A percentile compares a stretch with the other conserved stretches of the same genome.
Conservation (phyloP, 2,329 filamentous ascomycete species). For the Septoria petroselini region DNA sequence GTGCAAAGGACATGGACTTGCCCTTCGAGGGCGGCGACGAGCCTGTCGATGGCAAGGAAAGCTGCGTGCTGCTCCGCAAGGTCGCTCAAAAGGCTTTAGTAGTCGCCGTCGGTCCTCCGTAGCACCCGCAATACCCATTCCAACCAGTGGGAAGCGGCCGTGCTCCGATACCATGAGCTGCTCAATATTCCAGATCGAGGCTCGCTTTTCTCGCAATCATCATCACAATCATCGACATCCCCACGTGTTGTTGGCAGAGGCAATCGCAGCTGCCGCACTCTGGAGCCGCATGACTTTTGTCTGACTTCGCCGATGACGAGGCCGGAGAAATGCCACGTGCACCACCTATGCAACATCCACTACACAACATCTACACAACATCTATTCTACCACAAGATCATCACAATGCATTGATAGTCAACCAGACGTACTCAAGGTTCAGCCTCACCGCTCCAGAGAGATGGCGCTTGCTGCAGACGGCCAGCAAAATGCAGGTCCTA, state of each 20-base stretch:
- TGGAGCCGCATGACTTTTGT: neutral
- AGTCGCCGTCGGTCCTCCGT: constrained; percentile 14
- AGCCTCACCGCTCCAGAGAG: constrained; percentile 6
- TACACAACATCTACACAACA: too few species aligned
- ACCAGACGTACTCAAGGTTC: constrained; percentile 2
- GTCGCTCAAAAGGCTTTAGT: constrained; percentile 14
- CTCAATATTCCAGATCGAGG: constrained; percentile 1
- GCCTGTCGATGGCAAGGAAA: constrained; percentile 2
- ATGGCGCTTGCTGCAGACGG: neutral
- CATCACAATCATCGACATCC: neutral
- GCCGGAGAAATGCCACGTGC: too few species aligned
- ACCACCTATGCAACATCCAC: too few species aligned
- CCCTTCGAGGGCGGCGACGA: constrained; percentile 13
- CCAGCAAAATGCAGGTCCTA: neutral
- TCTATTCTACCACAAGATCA: too few species aligned
- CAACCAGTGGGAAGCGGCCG: constrained; percentile 13
- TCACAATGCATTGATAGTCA: too few species aligned
- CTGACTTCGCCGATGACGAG: too few species aligned
- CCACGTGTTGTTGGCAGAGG: too few species aligned
- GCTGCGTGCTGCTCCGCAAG: constrained; percentile 9
- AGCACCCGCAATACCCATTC: constrained; percentile 18
- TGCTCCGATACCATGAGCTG: constrained; percentile 15
- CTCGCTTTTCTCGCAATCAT: too few species aligned
- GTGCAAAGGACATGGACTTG: constrained; percentile 1
- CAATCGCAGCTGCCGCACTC: too few species aligned